phyloP scores from a whole-genome alignment of 768 basidiomycete genomes.

The Pleurotus eryngii region DNA sequence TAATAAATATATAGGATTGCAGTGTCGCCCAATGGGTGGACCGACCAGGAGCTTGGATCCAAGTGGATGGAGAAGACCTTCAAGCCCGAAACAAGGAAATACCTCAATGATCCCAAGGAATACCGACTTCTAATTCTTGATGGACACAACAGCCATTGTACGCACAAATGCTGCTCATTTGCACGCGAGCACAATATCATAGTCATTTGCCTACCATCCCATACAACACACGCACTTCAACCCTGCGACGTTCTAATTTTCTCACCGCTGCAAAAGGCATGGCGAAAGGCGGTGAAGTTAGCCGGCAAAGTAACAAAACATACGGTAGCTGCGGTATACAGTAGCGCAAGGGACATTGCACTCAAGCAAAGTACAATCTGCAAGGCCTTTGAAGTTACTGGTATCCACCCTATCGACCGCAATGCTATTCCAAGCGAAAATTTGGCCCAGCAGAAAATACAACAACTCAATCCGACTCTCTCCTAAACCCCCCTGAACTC shows the following conservation, averaged over 20 bases:
- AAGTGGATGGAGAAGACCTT: constrained; percentile 17
- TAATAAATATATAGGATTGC: neutral
- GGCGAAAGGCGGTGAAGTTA: constrained; percentile 11
- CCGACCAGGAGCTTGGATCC: constrained; percentile 13
- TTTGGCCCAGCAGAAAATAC: constrained; percentile 11
- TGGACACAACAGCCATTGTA: constrained; percentile 17
- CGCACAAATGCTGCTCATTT: constrained; percentile 10
- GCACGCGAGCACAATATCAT: constrained; percentile 12
- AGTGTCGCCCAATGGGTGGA: constrained; percentile 20
- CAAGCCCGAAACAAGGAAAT: constrained; percentile 6
- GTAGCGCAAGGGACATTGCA: constrained; percentile 2
- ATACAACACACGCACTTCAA: constrained; percentile 19
- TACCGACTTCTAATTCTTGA: constrained; percentile 17
- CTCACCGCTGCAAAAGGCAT: constrained; percentile 23
- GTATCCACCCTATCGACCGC: constrained; percentile 14
- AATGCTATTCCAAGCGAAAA: constrained; percentile 3
- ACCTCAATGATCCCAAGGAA: neutral
- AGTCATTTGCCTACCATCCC: constrained; percentile 19
- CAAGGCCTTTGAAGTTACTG: constrained; percentile 10
- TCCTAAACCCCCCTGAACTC: no score
- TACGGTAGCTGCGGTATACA: no score
- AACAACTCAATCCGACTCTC: neutral
- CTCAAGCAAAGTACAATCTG: neutral
- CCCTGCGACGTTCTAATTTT: constrained; percentile 26
- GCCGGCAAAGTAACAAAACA: no score